Evolutionary conservation across 306 rosid species (phyloP).

Genomic region (Ochetophila trinervis): DNA sequence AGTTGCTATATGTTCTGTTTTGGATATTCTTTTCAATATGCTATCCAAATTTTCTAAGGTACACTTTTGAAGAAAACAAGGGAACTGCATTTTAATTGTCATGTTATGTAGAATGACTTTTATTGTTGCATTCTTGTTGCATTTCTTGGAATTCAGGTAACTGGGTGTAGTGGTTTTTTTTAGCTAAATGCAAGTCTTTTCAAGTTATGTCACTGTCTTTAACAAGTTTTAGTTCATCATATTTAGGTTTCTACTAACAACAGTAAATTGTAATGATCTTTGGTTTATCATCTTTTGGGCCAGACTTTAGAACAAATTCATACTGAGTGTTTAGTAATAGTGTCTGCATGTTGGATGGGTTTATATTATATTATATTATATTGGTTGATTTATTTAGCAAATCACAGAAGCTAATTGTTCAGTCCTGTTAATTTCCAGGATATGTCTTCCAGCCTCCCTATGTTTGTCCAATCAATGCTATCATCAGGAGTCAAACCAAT

Average conservation of each 20-base stretch:
- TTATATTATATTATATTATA: slow-evolving; percentile 2
- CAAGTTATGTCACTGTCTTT: neutral
- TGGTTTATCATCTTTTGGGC: neutral
- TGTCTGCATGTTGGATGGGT: neutral
- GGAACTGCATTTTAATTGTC: slow-evolving; percentile 18
- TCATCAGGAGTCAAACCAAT: slow-evolving; percentile 62
- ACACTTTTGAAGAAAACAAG: slow-evolving; percentile 11
- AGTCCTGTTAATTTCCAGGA: slow-evolving; percentile 52
- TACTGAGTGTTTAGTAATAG: neutral
- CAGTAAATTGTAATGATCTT: neutral
- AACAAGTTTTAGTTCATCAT: neutral
- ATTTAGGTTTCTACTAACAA: neutral
- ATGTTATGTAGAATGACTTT: slow-evolving; percentile 1
- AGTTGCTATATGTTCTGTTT: slow-evolving; percentile 59
- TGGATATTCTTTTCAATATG: slow-evolving; percentile 65
- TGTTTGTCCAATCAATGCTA: slow-evolving; percentile 71
- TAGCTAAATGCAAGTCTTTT: slow-evolving; percentile 8
- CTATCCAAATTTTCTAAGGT: slow-evolving; percentile 78
- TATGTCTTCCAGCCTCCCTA: slow-evolving; percentile 49
- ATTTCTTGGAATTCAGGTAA: slow-evolving; percentile 14
- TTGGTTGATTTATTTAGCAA: slow-evolving; percentile 20
- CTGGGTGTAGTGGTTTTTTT: slow-evolving; percentile 17
- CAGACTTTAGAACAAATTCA: neutral
- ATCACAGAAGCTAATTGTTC: slow-evolving; percentile 23
- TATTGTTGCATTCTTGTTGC: too few species aligned